These are phyloP conservation scores for Penicillium sp. DNA, from an alignment of 2,329 filamentous ascomycete species.

Conservation along the genomic window DNA sequence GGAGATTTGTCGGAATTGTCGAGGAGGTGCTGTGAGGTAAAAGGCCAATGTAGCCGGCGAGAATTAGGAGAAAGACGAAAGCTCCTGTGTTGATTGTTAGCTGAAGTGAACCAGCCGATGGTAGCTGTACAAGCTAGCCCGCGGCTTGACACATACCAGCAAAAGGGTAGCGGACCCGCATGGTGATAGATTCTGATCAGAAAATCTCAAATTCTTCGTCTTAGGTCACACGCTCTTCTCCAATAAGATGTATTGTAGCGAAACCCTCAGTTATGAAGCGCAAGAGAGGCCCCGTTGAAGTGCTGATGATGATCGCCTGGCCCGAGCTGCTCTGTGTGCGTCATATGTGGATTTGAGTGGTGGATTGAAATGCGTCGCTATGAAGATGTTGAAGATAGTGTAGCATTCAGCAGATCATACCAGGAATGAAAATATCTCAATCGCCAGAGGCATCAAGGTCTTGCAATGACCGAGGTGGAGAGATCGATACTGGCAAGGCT, in stretches of 20 bases:
- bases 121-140: not conserved
- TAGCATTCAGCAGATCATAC: not conserved
- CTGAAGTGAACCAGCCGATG: conserved; percentile 12
- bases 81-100: conserved; percentile 54
- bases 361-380: not conserved
- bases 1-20: conserved; percentile 49
- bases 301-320: conserved; percentile 19
- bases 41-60: conserved; percentile 79
- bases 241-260: not conserved
- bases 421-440: not conserved
- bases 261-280: not conserved
- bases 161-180: conserved; percentile 87
- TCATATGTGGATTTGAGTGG: conserved; percentile 28
- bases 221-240: not conserved
- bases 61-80: conserved; percentile 68
- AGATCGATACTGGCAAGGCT: not conserved
- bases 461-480: conserved; percentile 25
- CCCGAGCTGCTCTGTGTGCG: conserved; percentile 27
- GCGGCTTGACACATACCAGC: conserved; percentile 64
- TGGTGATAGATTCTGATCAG: conserved; percentile 41
- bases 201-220: not conserved
- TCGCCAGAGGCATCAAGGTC: conserved; percentile 1
- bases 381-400: not conserved
- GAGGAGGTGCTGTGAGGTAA: conserved; percentile 52
- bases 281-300: not conserved